A percentile compares a stretch with the other conserved stretches of the same genome.
Conservation (phyloP, 140 eudicot species). For the Anethum foeniculum region DNA sequence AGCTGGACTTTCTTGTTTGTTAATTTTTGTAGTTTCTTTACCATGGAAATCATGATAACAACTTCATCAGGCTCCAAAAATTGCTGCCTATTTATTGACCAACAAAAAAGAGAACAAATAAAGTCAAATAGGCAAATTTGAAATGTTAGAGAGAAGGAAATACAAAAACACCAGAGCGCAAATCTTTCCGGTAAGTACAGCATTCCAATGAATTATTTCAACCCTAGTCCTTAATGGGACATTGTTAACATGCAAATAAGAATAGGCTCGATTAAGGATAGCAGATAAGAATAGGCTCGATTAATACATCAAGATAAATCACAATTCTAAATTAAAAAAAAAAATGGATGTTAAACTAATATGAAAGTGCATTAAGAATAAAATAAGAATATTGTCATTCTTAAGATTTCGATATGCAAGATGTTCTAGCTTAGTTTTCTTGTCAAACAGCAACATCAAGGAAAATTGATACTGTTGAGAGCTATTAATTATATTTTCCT, state of each 20-base stretch:
- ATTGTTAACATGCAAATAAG: background rate
- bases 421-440: background rate
- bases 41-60: constrained; percentile 92
- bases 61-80: constrained; percentile 85
- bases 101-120: background rate
- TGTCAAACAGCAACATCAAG: background rate
- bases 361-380: background rate
- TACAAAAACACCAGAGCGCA: background rate
- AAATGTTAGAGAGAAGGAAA: too few species aligned
- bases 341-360: background rate
- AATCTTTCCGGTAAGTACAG: background rate
- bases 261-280: background rate
- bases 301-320: too few species aligned
- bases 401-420: too few species aligned
- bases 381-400: background rate
- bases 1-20: constrained; percentile 96
- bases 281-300: background rate
- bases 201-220: background rate
- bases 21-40: constrained; percentile 78
- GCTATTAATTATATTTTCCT: background rate
- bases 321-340: background rate
- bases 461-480: background rate
- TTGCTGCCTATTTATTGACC: constrained; percentile 59
- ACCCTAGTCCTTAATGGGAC: background rate
- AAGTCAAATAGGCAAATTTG: background rate